Evolutionary conservation across 1,284 basidiomycete species (phyloP), one percentile per base, ranked within the genome.

Genomic region (Pseudozyma pruni): DNA sequence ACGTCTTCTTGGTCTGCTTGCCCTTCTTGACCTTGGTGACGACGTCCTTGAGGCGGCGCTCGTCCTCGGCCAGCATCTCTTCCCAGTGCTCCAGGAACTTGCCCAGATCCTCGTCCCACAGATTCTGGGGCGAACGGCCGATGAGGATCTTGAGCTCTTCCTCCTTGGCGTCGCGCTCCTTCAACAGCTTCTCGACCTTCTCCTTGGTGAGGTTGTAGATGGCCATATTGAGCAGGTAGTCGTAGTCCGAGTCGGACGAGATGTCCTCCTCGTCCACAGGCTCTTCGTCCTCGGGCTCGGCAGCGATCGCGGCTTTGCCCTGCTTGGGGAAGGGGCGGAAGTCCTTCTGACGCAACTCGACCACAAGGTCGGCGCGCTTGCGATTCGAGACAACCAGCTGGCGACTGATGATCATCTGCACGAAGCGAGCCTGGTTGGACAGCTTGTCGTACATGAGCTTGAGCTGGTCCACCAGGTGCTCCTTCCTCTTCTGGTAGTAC

Each of bases 171-270:
- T 88, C 87, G 3, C 90, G 90, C 86, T 94, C 91, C 72, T 88
- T 86, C 29, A 89, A 85, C 8, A 98, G 87, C 85, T 89, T 93
- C 58, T 91, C 90, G 66, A 91, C 93, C 90, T 94, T 95, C 84
- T 98, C 95, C 74, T 88, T 89, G 1, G 96, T 98, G 85, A 98
- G 86, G 84, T 90, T 97, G 86, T 89, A 94, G 81, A 98, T 94
- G 6, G 92, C 85, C 95, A 99, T 98, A 25, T 91, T 89, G 60
- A 99, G 85, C 61, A 98, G 84, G 84, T 99, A 98, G 83, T 99
- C 95, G 80, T 86, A 99, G 83, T 98, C 96, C 37, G 87, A 87
- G 38, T 83, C 83, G n/a, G 85, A 83, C n/a, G 84, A 85, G 39
- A 72, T 70, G n/a, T 78, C 80, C 4, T 87, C 88, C 8, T 88